Conservation (phyloP, 140 eudicot genomes). For the Flaveria floridana region DNA sequence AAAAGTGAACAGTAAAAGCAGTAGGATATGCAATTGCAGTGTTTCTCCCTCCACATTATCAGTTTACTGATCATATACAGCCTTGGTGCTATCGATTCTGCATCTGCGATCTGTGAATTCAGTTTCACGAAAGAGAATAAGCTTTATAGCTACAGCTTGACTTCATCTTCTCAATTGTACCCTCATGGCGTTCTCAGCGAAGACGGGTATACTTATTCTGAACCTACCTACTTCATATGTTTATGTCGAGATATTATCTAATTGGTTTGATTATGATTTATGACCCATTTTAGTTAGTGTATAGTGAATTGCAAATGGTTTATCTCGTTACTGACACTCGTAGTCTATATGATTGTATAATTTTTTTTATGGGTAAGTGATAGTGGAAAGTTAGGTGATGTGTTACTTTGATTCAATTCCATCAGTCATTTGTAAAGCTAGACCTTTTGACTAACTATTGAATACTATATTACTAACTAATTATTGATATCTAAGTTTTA, state of each 20-base stretch:
- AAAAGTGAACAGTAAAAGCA: neutral
- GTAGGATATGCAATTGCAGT: conserved; percentile 29
- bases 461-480: neutral
- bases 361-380: neutral
- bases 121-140: conserved; percentile 43
- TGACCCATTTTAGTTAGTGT: neutral
- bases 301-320: neutral
- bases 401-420: neutral
- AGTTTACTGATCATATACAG: conserved; percentile 38
- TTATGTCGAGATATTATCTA: neutral
- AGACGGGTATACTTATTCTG: conserved; percentile 58
- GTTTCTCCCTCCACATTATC: conserved; percentile 33
- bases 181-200: conserved; percentile 89
- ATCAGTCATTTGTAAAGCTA: too few species aligned
- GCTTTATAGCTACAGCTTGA: conserved; percentile 62
- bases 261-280: neutral
- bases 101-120: conserved; percentile 53
- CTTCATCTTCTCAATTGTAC: conserved; percentile 43
- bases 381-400: conserved; percentile 8
- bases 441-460: too few species aligned
- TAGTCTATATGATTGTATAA: neutral
- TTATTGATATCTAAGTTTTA: neutral
- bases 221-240: conserved; percentile 7
- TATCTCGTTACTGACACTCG: neutral
- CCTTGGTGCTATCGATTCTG: conserved; percentile 29